Evolutionary conservation across 2,329 filamentous ascomycete species (phyloP).

Genomic region (Aureobasidium leucospermi): DNA sequence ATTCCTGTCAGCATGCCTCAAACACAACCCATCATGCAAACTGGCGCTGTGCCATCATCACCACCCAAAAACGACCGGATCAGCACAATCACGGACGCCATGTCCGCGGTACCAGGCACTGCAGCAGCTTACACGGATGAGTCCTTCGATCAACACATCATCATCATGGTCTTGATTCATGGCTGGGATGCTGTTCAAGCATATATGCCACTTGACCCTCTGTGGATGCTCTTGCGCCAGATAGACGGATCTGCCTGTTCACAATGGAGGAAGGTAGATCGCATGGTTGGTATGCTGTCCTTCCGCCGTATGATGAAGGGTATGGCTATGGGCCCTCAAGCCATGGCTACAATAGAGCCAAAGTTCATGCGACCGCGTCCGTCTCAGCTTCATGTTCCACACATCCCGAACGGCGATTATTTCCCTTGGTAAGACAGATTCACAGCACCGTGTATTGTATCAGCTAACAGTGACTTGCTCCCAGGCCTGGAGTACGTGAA

Average conservation of each 20-base stretch:
- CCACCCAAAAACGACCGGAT: neutral
- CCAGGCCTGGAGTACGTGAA: conserved; percentile 11
- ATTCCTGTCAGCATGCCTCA: neutral
- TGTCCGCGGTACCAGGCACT: neutral
- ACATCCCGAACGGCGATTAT: conserved; percentile 8
- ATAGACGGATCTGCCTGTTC: neutral
- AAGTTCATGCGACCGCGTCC: conserved; percentile 9
- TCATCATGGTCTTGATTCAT: conserved; percentile 6
- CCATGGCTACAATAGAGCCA: neutral
- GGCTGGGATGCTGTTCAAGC: conserved; percentile 6
- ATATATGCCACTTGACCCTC: conserved; percentile 6
- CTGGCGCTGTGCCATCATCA: neutral
- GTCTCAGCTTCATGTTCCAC: conserved; percentile 8
- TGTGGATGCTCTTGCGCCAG: conserved; percentile 7
- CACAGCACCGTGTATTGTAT: neutral
- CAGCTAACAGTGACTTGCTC: neutral
- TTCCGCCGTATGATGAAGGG: conserved; percentile 9
- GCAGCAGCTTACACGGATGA: neutral
- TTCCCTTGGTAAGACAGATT: conserved; percentile 4
- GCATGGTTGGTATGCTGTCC: conserved; percentile 1
- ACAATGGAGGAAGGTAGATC: conserved; percentile 1
- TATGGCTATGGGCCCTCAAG: neutral
- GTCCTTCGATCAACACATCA: conserved; percentile 8
- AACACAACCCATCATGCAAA: neutral
- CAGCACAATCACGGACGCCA: conserved; percentile 9